A percentile compares a stretch with the other conserved stretches of the same genome.
Conservation (phyloP, 2,329 filamentous ascomycete genomes). For the Dactylellina leptospora region DNA sequence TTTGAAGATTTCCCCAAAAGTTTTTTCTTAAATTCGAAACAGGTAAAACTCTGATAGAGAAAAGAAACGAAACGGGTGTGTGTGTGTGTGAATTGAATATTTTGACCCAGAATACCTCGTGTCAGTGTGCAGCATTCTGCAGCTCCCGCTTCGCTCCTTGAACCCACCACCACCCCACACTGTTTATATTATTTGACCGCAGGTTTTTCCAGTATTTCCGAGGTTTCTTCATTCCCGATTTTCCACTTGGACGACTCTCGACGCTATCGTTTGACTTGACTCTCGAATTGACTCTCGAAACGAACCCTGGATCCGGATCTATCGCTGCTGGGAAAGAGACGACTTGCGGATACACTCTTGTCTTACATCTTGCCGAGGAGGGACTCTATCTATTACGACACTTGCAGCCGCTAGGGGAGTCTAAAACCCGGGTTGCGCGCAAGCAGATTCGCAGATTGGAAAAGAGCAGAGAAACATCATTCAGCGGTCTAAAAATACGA, state of each 20-base stretch:
- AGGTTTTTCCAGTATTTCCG: constrained; percentile 5
- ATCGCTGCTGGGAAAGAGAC: background rate
- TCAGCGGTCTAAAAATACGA: constrained; percentile 9
- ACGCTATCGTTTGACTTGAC: background rate
- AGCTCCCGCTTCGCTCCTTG: constrained; percentile 42
- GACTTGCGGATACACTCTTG: background rate
- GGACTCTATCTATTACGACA: constrained; percentile 3
- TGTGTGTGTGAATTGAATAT: constrained; percentile 5
- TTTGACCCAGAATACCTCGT: constrained; percentile 44
- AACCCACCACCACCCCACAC: constrained; percentile 24
- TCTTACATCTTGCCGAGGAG: background rate
- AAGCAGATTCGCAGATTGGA: constrained; percentile 1
- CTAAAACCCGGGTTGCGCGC: background rate
- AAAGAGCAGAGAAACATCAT: background rate
- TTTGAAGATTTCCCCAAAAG: constrained; percentile 1
- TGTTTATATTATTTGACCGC: background rate
- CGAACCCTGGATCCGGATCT: background rate
- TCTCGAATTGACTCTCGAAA: background rate
- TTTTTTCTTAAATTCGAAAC: background rate
- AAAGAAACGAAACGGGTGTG: constrained; percentile 11
- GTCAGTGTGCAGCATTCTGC: constrained; percentile 39
- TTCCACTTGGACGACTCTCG: background rate
- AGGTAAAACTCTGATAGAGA: constrained; percentile 34
- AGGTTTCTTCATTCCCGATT: background rate
- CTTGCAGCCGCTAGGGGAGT: constrained; percentile 8